Evolutionary conservation across 1,139 yeast genomes (phyloP).

Genomic region (Kodamaea fungicola): DNA sequence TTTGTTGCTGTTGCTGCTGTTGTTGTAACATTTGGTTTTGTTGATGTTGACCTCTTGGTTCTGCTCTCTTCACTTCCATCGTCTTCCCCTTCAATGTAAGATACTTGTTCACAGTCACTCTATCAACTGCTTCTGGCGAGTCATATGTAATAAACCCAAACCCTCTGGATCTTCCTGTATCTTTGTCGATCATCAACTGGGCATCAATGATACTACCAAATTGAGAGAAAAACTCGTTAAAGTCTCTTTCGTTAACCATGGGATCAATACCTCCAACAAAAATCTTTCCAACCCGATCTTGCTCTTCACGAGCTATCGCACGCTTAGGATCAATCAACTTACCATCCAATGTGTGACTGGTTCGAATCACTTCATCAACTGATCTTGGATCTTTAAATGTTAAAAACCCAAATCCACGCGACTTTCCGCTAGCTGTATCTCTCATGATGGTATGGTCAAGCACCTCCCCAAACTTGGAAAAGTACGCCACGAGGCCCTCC

Average conservation of each 20-base stretch:
- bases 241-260: constrained; percentile 90
- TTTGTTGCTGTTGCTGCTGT: constrained; percentile 30
- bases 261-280: constrained; percentile 98
- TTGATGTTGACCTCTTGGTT: constrained; percentile 69
- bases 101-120: constrained; percentile 80
- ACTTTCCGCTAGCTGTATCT: constrained; percentile 83
- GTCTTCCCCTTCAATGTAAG: constrained; percentile 83
- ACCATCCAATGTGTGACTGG: constrained; percentile 91
- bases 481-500: constrained; percentile 74
- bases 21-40: constrained; percentile 40
- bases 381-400: constrained; percentile 80
- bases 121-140: constrained; percentile 92
- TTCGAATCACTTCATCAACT: constrained; percentile 83
- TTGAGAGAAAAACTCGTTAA: constrained; percentile 80
- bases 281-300: constrained; percentile 94
- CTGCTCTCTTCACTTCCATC: constrained; percentile 98
- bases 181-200: constrained; percentile 96
- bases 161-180: constrained; percentile 96
- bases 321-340: constrained; percentile 97
- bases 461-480: constrained; percentile 87
- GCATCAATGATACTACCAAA: constrained; percentile 96
- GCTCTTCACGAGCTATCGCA: constrained; percentile 97
- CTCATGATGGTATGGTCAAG: constrained; percentile 92
- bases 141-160: constrained; percentile 97
- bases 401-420: constrained; percentile 95